Evolutionary conservation across 2,329 filamentous ascomycete species (phyloP), one percentile per base, ranked within the genome.

Genomic region (Aspergillus felis): DNA sequence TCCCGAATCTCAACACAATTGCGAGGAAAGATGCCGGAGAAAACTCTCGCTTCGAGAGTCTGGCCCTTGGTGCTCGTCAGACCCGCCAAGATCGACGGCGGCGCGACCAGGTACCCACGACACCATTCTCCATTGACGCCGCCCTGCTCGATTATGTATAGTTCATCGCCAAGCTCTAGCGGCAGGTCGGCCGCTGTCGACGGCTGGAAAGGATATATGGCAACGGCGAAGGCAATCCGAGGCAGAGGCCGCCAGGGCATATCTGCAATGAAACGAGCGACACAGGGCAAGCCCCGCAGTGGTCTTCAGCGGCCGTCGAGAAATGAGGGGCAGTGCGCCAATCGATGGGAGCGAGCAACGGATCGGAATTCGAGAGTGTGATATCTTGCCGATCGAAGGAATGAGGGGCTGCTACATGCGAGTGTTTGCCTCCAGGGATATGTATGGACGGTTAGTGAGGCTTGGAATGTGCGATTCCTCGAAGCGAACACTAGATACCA

Each of bases 221-320:
- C 94, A 76, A 99, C 90, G 68, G 93, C 95, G 81, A 97, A 99
- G 72, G 92, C 94, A 81, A 99, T 97, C 70, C 91, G 90, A 76
- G 92, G 91, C 76, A 99, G 85, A 71, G 94, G 93, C 84, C 90
- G 88, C 94, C 94, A 99, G 84, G 92, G 91, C 92, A 96, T 96
- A 77, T 67, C 71, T 71, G 69, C 61, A 63, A 62, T 58, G 46
- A 57, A 59, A 54, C 56, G 54, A 58, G 60, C 61, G 47, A 55
- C 55, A 51, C 53, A 56, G 50, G 59, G 55, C 53, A 56, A 60
- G 60, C 58, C 62, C 59, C 61, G 61, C 64, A 68, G 56, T 52
- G 55, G 60, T 58, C 49, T 57, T 66, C 62, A 62, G 54, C 62
- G 61, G 66, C 63, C 67, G 62, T 62, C 46, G 48, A 61, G 57